A percentile compares a stretch with the other conserved stretches of the same genome.
Conservation (phyloP, 768 basidiomycete species). For the Pleurotus giganteus region DNA sequence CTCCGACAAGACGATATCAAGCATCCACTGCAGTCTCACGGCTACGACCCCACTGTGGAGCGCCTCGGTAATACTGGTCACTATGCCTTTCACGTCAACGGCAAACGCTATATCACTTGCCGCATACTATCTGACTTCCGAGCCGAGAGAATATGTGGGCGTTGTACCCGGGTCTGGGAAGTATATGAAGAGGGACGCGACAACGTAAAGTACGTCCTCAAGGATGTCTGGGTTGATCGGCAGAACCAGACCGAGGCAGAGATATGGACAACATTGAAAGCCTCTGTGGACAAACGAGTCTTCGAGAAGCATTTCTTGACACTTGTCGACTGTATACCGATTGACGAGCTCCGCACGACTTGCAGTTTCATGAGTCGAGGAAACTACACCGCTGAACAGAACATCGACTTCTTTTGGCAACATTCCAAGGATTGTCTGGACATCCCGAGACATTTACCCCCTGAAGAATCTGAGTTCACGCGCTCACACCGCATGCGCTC, state of each 20-base stretch:
- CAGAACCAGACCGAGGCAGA: not conserved
- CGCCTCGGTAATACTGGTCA: slow-evolving; percentile 3
- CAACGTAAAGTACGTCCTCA: not conserved
- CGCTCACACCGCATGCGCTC: not conserved
- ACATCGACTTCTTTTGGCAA: not conserved
- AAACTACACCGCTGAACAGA: not conserved
- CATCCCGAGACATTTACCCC: not conserved
- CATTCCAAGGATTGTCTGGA: not conserved
- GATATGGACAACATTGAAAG: not conserved
- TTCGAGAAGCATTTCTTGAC: not conserved
- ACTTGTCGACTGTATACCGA: not conserved
- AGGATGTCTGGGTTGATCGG: slow-evolving; percentile 11
- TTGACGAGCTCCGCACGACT: not conserved
- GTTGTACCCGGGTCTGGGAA: slow-evolving; percentile 11
- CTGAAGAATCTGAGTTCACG: not conserved
- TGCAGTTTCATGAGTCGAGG: not conserved
- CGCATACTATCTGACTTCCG: slow-evolving; percentile 8
- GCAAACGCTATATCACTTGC: not conserved
- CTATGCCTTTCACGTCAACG: slow-evolving; percentile 6
- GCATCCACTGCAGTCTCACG: not conserved
- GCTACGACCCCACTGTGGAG: slow-evolving; percentile 10
- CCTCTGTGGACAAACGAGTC: not conserved
- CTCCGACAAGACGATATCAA: not conserved
- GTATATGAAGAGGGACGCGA: not conserved
- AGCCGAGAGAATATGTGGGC: slow-evolving; percentile 2